Percentiles rank a stretch among this genome's conserved stretches.
Evolutionary conservation across 2,329 filamentous ascomycete species (phyloP).

Genomic region (Basipetospora chlamydospora): DNA sequence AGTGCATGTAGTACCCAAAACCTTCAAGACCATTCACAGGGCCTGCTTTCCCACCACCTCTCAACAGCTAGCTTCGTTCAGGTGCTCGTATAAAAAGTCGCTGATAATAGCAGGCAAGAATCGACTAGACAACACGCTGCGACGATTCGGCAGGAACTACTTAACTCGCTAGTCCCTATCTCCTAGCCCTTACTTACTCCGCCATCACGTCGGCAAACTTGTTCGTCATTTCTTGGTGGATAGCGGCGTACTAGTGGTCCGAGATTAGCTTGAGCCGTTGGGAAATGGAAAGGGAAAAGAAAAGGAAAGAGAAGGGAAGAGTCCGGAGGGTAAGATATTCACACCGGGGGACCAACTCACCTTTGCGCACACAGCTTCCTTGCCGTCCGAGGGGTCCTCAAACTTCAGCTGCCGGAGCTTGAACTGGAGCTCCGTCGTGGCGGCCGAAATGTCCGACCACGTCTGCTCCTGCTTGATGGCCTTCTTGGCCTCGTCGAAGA

Average conservation of each 20-base stretch:
- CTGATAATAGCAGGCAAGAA: no score
- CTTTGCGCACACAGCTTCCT: slow-evolving; percentile 73
- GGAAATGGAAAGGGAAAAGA: not conserved
- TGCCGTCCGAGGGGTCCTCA: slow-evolving; percentile 73
- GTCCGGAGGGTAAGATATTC: not conserved
- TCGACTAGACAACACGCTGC: no score
- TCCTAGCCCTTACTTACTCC: slow-evolving; percentile 55
- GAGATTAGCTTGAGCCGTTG: not conserved
- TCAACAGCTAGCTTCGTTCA: no score
- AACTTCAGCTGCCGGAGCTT: slow-evolving; percentile 91
- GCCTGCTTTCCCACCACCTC: no score
- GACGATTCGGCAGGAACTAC: no score
- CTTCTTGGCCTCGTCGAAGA: slow-evolving; percentile 96
- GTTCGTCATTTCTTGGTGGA: slow-evolving; percentile 85
- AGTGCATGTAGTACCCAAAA: no score
- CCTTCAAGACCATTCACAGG: no score
- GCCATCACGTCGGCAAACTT: slow-evolving; percentile 95
- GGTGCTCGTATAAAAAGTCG: no score
- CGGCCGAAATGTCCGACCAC: slow-evolving; percentile 87
- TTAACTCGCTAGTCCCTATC: no score
- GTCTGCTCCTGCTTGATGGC: slow-evolving; percentile 77
- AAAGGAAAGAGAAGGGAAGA: not conserved
- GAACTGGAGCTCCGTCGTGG: slow-evolving; percentile 73
- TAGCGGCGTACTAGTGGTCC: slow-evolving; percentile 62
- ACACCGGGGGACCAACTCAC: slow-evolving; percentile 28